Percentiles rank a stretch among this genome's conserved stretches.
These are phyloP conservation scores for Eutypella sp. DNA, from an alignment of 2,329 filamentous ascomycete genomes.

Conservation along the genomic window DNA sequence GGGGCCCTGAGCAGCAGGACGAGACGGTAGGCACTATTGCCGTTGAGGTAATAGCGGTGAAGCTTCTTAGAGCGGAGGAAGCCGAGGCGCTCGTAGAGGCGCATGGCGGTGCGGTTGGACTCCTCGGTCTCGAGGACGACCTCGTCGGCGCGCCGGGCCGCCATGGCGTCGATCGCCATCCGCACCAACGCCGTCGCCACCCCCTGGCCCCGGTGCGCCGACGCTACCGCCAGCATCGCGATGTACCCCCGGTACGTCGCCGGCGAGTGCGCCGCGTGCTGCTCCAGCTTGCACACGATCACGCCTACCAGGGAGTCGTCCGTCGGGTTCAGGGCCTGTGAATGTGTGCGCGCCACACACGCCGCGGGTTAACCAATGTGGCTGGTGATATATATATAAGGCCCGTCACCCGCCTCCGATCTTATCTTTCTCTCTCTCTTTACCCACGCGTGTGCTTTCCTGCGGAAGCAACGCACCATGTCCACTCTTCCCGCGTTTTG, in stretches of 20 bases:
- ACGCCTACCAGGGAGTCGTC: conserved; percentile 73
- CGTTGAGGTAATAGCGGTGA: conserved; percentile 94
- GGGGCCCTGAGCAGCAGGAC: conserved; percentile 68
- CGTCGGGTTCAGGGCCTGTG: conserved; percentile 55
- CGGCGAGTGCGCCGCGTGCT: conserved; percentile 75
- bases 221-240: conserved; percentile 92
- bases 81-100: conserved; percentile 86
- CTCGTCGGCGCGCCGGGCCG: conserved; percentile 77
- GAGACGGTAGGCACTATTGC: conserved; percentile 87
- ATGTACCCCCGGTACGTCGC: conserved; percentile 83
- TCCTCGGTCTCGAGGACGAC: conserved; percentile 95
- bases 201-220: conserved; percentile 73
- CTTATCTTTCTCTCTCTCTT: conserved; percentile 1
- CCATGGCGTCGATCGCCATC: conserved; percentile 88
- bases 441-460: neutral
- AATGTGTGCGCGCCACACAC: neutral
- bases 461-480: neutral
- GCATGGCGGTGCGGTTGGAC: conserved; percentile 83
- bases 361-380: no score
- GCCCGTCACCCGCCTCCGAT: no score
- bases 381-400: conserved; percentile 6
- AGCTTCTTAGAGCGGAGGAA: conserved; percentile 90
- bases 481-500: neutral
- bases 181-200: conserved; percentile 87
- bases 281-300: conserved; percentile 90